A percentile compares a stretch with the other conserved stretches of the same genome.
These are phyloP conservation scores for Arachnopeziza araneosa DNA, from an alignment of 2,329 filamentous ascomycete species.

Conservation along the genomic window DNA sequence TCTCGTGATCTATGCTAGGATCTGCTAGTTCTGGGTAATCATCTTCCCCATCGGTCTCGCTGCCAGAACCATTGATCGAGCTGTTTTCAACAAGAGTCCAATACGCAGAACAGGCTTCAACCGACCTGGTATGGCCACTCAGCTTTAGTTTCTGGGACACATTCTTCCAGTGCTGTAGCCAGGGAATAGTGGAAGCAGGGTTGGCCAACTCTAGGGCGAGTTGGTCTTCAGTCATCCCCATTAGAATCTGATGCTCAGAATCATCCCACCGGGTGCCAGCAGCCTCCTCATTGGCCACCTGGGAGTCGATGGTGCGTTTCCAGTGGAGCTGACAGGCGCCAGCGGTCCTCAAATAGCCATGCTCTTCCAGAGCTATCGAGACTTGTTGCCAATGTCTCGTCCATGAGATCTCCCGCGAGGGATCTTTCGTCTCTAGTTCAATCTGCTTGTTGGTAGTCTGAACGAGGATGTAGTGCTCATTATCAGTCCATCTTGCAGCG, in stretches of 20 bases:
- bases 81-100: slow-evolving; percentile 4
- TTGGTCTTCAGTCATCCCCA: slow-evolving; percentile 10
- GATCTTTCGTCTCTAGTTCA: slow-evolving; percentile 8
- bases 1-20: background rate
- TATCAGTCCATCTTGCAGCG: slow-evolving; percentile 6
- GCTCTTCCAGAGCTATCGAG: background rate
- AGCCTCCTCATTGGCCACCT: slow-evolving; percentile 1
- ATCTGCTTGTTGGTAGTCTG: slow-evolving; percentile 11
- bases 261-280: slow-evolving; percentile 12
- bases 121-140: slow-evolving; percentile 5
- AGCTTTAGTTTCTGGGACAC: slow-evolving; percentile 6
- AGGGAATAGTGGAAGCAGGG: slow-evolving; percentile 5
- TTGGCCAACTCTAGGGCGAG: slow-evolving; percentile 5
- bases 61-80: background rate
- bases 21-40: background rate
- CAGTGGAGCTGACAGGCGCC: background rate
- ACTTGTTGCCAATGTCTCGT: background rate
- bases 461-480: slow-evolving; percentile 11
- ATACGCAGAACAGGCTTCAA: slow-evolving; percentile 8
- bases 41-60: background rate
- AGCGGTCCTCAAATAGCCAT: slow-evolving; percentile 7
- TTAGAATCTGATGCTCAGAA: slow-evolving; percentile 8
- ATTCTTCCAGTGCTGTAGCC: slow-evolving; percentile 10
- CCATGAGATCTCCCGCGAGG: slow-evolving; percentile 3
- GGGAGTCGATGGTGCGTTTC: background rate